Base-by-base conservation (phyloP, 257 asterid species). In the Solanum paucissectum region DNA sequence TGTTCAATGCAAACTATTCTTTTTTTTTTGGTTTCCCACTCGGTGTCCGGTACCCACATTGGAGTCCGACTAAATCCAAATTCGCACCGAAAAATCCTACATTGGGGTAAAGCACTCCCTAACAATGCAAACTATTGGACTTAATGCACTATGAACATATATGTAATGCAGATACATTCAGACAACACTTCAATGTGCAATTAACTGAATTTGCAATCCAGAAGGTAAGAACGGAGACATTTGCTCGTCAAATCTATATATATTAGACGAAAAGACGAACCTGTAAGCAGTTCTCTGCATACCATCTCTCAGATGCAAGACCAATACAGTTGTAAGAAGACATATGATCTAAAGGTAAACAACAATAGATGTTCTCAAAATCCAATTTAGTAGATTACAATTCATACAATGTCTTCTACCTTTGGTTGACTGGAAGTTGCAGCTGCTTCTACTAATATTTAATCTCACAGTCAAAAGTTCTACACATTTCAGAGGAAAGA, bases 401-500 rank as follows among this genome's bases (percentile, higher is more conserved):
- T 82, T 46, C 85, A 49, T 10, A 79, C 42, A 46, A 58, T 49
- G 87, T 71, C 87, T 33, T 76, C 90, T 84, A 82, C 52, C 82
- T 77, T 88, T 23, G 36, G 49, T 89, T 18, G 85, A 60, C 62
- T 34, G 76, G 81, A 71, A 82, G 64, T 16, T 66, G 60, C 85
- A 79, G 89, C 91, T 76, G 89, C 89, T 91, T 37, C 86, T 58
- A 34, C 49, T 82, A 21, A 52, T 49, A 32, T 49, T 82, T 49
- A 52, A 49, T 82, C 86, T 82, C 71, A 46, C 29, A 32, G 64
- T 49, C 69, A 49, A 49, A 82, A 82, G 69, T 29, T 49, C 86
- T 49, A 82, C 29, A 49, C 21, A 76, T 38, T 76, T 76, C 36
- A n/a, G 23, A 12, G 58, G 29, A 46, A 46, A 29, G 16, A 49